phyloP scores from a whole-genome alignment of 176 grass and related monocot genomes.

The Musa schizocarpa region DNA sequence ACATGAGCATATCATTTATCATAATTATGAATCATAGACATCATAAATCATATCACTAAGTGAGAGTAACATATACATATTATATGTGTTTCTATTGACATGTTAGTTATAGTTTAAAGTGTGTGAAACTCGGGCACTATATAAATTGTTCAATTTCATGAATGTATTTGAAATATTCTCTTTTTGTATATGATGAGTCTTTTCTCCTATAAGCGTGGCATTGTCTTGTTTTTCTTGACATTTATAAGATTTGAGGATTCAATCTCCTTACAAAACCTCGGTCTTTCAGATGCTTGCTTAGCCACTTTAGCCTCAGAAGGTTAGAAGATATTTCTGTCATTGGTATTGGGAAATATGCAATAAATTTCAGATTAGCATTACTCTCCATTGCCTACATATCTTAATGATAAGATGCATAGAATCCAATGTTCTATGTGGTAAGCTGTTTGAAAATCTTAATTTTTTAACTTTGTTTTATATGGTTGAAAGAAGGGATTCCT shows the following conservation, averaged over 20 bases:
- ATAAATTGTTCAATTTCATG: neutral
- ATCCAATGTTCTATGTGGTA: neutral
- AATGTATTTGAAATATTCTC: neutral
- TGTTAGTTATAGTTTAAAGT: too few relatives aligned
- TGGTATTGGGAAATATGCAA: neutral
- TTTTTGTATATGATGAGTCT: neutral
- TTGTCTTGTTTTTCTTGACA: slow-evolving; percentile 38
- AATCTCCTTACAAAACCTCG: slow-evolving; percentile 55
- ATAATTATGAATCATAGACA: too few relatives aligned
- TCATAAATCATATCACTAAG: too few relatives aligned
- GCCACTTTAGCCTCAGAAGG: slow-evolving; percentile 70
- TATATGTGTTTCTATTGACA: too few relatives aligned
- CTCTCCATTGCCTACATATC: neutral
- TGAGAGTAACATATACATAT: too few relatives aligned
- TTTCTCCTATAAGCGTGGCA: neutral
- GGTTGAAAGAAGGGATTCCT: neutral
- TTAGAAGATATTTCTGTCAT: slow-evolving; percentile 1
- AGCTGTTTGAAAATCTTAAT: slow-evolving; percentile 1
- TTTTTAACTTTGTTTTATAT: neutral
- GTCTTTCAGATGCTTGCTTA: slow-evolving; percentile 73
- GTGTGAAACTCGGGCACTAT: too few relatives aligned
- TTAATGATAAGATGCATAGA: neutral
- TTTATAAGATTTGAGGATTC: slow-evolving; percentile 58
- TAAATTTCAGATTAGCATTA: slow-evolving; percentile 7
- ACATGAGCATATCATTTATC: too few relatives aligned